Conservation (phyloP, 805 yeast species). For the Saccharomycopsis capsularis region DNA sequence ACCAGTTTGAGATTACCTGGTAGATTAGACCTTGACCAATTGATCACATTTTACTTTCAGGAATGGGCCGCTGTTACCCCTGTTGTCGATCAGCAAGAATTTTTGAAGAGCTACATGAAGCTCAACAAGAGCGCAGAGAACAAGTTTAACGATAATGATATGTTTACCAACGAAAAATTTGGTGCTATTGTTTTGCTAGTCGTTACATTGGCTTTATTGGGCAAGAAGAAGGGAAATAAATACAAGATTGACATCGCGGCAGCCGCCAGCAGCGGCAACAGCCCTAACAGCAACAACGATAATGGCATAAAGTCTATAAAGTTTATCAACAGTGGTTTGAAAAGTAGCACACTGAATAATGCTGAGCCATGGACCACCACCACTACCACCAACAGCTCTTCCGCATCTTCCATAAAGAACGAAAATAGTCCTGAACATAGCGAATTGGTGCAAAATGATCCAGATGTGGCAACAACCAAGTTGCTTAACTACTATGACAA, state of each 20-base stretch:
- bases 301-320: background rate
- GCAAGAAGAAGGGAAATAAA: slow-evolving; percentile 13
- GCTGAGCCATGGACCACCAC: background rate
- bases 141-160: slow-evolving; percentile 34
- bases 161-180: slow-evolving; percentile 44
- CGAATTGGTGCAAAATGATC: background rate
- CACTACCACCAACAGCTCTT: background rate
- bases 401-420: no score
- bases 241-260: slow-evolving; percentile 1
- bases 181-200: slow-evolving; percentile 46
- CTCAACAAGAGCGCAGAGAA: slow-evolving; percentile 41
- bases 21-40: slow-evolving; percentile 56
- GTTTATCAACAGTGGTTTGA: background rate
- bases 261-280: background rate
- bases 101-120: slow-evolving; percentile 49
- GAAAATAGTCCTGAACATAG: background rate
- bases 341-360: background rate
- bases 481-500: slow-evolving; percentile 47
- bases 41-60: slow-evolving; percentile 61
- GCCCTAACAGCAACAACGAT: background rate
- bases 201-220: slow-evolving; percentile 40
- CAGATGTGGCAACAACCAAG: slow-evolving; percentile 7
- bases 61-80: slow-evolving; percentile 75
- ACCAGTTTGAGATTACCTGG: slow-evolving; percentile 39
- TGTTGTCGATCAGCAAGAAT: slow-evolving; percentile 60